Base-by-base conservation (phyloP, 2,329 filamentous ascomycete species). In the Scolecobasidium constrictum region DNA sequence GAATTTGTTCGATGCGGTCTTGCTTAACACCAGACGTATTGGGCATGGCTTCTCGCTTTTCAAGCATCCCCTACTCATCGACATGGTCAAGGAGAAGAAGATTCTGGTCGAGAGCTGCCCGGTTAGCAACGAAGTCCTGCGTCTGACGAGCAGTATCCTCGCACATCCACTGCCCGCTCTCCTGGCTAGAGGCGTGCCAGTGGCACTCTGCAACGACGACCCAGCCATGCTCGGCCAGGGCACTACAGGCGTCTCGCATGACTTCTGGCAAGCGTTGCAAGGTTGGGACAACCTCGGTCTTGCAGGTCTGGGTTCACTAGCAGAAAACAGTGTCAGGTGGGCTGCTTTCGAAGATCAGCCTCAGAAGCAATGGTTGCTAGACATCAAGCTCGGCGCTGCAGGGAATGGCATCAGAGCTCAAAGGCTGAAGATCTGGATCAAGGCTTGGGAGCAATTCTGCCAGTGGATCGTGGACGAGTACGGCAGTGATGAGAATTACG, bases 181-280 rank as follows among this genome's bases (percentile, higher is more conserved):
- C 1, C 69, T 96, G 3, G 81, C 90, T 0, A 78, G 87, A 35
- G 90, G 90, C 19, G 86, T 96, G 1, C 62, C 84, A 4, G 90
- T 87, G 53, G 78, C 81, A 9, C 73, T 98, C 7, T 86, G 81
- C 65, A 94, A 94, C 56, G 90, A 95, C 57, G 87, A 94, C 56
- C 88, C 87, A 1, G 85, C 83, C 1, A 86, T 95, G 54, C 70
- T 94, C 4, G 88, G 88, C 6, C 85, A 94, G 54, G 84, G 84
- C 45, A 77, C 73, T 5, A 82, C 79, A 19, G 86, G 86, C 28
- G 80, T 92, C 72, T 90, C 83, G 2, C 85, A 94, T 61, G 87
- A 95, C 63, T 94, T 94, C 62, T 95, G 86, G 86, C 86, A 94
- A 61, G 83, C 84, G 1, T 66, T 95, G 16, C 87, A 94, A 61